Base-by-base conservation (phyloP, 176 grass and related monocot genomes). In the Areca catechu region DNA sequence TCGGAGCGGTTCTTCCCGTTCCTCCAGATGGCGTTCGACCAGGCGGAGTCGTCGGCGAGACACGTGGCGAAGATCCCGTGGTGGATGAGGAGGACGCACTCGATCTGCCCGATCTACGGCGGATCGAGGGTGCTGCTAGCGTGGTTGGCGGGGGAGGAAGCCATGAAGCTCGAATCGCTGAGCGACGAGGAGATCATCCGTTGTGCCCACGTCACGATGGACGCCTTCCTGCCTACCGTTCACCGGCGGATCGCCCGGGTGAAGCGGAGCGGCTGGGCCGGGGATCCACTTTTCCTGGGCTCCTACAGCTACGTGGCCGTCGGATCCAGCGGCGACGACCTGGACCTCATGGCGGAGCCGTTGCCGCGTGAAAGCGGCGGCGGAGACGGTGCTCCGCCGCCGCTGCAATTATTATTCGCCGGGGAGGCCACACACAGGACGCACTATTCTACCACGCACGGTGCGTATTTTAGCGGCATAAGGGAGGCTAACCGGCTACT, bases 231-330 rank as follows among this genome's bases (percentile, higher is more conserved):
- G 65, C 57, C 81, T 57, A 22, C 57, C 81, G 17, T 5, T 20
- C 28, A 16, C 16, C 15, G 56, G 80, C 71, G 77, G 60, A 79
- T 87, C 56, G 62, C 15, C 62, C 67, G 66, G 22, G 49, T 96
- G 49, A 79, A 62, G 74, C 61, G 86, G 71, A 96, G 83, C 64
- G 6, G 60, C 66, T 96, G 91, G 91, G 83, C 59, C 10, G 62
- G 74, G 55, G 74, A 90, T 86, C 71, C 80, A 9, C 69, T 90
- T 19, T 90, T 96, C 65, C 61, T 86, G 3, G 91, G 91, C 10
- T 90, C 91, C 24, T 96, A 96, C 61, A 96, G 86, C 74, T 96
- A 90, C 66, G 86, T 96, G 51, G 82, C 86, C 24, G 80, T 81
- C 52, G 86, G 73, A 17, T 96, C 91, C 2, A 77, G 91, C 77